Evolutionary conservation across 768 basidiomycete genomes (phyloP), one percentile per base, ranked within the genome.

Genomic region (Lactifluus echinatus): DNA sequence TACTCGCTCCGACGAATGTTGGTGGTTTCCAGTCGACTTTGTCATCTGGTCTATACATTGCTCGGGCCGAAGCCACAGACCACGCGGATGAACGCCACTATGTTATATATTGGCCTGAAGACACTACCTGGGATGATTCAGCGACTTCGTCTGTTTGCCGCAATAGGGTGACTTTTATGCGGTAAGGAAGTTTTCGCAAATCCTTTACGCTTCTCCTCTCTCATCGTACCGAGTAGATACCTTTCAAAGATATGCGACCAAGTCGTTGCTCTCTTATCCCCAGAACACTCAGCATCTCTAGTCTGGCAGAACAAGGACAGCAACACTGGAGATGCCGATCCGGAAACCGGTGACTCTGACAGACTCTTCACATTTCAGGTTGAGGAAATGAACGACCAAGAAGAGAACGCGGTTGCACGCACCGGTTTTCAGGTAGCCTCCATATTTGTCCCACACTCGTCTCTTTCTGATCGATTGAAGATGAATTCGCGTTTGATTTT

Each of bases 131-230:
- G 82, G 66, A 77, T 46, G 80, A 82, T 65, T 67, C 70, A 17
- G 75, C 78, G 0, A 46, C 67, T 8, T 69, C 74, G 1, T 68
- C 78, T 4, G 73, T 78, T 42, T 64, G 71, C 29, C 73, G 76
- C 15, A 84, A 82, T 67, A 72, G 82, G 3, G 70, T 77, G 3
- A 80, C 82, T 0, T 84, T 84, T 62, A 82, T 83, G 79, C 69
- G 82, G 82, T 79, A 66, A 33, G 68, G 29, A n/a, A 24, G 4
- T 10, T 1, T 15, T 58, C 15, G 24, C 48, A n/a, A 42, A 33
- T 17, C 17, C 23, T 5, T 21, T 44, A 11, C 31, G 14, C 26
- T 36, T 17, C 31, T 15, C 36, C 12, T 24, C 5, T 8, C n/a
- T 29, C 21, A 11, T 26, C 4, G 44, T 28, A 14, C 61, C 36